Conservation (phyloP, 2,329 filamentous ascomycete species). For the Zarea fungicola region DNA sequence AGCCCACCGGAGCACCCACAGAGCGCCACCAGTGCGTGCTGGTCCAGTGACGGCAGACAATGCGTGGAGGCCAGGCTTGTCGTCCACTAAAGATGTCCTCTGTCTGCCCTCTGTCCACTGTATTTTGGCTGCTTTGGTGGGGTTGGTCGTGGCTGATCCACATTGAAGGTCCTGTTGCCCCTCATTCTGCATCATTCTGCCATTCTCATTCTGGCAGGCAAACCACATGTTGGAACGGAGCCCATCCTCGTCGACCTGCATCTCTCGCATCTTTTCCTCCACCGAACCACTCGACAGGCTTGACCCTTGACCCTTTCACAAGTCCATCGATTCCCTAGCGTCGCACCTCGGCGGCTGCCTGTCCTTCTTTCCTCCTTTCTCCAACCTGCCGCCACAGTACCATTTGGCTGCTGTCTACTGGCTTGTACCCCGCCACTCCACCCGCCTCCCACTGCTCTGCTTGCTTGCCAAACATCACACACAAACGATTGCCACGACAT, state of each 20-base stretch:
- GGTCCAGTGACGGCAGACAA: too few relatives aligned
- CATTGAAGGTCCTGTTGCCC: too few relatives aligned
- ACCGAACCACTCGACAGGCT: too few relatives aligned
- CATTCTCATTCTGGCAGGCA: neutral
- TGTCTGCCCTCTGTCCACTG: too few relatives aligned
- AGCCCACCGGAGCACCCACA: too few relatives aligned
- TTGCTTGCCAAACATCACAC: neutral
- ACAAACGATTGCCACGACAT: neutral
- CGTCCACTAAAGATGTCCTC: too few relatives aligned
- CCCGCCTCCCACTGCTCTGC: neutral
- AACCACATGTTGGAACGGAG: neutral
- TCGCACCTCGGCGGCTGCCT: neutral
- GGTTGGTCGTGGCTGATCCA: too few relatives aligned
- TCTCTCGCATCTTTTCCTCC: slow-evolving; percentile 5
- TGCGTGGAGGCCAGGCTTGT: too few relatives aligned
- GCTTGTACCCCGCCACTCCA: neutral
- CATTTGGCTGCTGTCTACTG: too few relatives aligned
- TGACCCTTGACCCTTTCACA: neutral
- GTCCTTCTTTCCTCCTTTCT: neutral
- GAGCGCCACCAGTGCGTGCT: too few relatives aligned
- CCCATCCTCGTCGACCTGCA: neutral
- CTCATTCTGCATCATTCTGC: too few relatives aligned
- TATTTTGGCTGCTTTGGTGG: too few relatives aligned
- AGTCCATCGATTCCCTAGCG: neutral
- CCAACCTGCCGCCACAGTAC: neutral